These are phyloP conservation scores for Colletotrichum lentis DNA, from an alignment of 2,329 filamentous ascomycete genomes.

Conservation along the genomic window DNA sequence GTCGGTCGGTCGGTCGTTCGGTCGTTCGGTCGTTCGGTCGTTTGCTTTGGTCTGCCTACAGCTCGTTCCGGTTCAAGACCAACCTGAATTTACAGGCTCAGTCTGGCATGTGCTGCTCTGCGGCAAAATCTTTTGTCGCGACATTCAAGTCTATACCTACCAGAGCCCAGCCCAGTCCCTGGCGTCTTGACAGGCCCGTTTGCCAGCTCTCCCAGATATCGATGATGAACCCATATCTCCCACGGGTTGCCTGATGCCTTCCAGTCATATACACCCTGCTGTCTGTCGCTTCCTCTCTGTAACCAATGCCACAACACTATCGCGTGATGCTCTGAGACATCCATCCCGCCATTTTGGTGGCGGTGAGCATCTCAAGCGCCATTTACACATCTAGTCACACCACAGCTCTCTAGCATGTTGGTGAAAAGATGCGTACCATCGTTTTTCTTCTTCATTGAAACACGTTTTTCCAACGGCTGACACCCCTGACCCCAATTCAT, in stretches of 20 bases:
- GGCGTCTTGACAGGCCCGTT: background rate
- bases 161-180: background rate
- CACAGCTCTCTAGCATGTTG: background rate
- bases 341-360: constrained; percentile 21
- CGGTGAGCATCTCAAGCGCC: constrained; percentile 29
- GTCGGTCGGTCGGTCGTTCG: background rate
- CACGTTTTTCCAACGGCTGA: too few relatives aligned
- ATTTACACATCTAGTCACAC: constrained; percentile 20
- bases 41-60: background rate
- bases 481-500: too few relatives aligned
- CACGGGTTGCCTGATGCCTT: constrained; percentile 1
- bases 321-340: constrained; percentile 31
- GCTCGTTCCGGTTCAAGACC: background rate
- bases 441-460: too few relatives aligned
- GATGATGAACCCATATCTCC: background rate
- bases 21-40: too few relatives aligned
- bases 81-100: background rate
- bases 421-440: background rate
- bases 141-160: background rate
- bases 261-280: constrained; percentile 7
- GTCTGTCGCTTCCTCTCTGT: constrained; percentile 20
- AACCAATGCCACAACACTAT: constrained; percentile 13
- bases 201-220: background rate
- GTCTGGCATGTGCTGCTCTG: background rate
- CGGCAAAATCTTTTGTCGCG: background rate